Percentiles rank a stretch among this genome's conserved stretches.
Evolutionary conservation across 345 rosid genomes (phyloP).

Genomic region (Lenwebbia sp.): DNA sequence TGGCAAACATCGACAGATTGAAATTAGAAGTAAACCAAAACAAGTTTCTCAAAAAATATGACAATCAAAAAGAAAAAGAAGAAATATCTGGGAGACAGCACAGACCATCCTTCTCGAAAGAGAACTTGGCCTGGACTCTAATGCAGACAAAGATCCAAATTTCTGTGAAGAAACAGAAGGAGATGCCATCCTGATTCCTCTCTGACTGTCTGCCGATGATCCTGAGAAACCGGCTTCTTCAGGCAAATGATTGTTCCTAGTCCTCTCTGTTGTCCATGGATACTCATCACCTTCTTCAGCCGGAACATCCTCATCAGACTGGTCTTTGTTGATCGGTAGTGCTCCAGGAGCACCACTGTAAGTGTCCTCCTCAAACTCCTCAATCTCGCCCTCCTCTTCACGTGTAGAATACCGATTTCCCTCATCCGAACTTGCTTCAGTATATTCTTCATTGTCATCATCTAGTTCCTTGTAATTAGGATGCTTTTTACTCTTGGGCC

Average conservation of each 20-base stretch:
- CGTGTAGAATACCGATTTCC: slow-evolving; percentile 59
- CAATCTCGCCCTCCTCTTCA: slow-evolving; percentile 89
- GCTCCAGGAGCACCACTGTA: slow-evolving; percentile 50
- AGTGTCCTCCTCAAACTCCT: slow-evolving; percentile 81
- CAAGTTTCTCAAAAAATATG: neutral
- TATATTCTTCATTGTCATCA: slow-evolving; percentile 76
- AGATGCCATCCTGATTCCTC: slow-evolving; percentile 55
- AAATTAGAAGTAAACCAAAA: slow-evolving; percentile 7
- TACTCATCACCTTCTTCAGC: slow-evolving; percentile 43
- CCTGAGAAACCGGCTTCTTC: slow-evolving; percentile 84
- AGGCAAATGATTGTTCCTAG: slow-evolving; percentile 31
- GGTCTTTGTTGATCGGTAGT: slow-evolving; percentile 45
- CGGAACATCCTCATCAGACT: slow-evolving; percentile 72
- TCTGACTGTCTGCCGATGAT: slow-evolving; percentile 75
- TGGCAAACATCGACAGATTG: slow-evolving; percentile 25
- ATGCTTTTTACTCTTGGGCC: slow-evolving; percentile 73
- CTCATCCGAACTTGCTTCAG: slow-evolving; percentile 90
- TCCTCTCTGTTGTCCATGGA: slow-evolving; percentile 37
- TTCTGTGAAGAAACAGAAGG: slow-evolving; percentile 79
- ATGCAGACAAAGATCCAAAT: slow-evolving; percentile 92
- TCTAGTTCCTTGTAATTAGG: slow-evolving; percentile 94
- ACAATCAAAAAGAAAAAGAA: neutral
- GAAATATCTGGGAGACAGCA: slow-evolving; percentile 1
- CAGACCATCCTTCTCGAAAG: slow-evolving; percentile 71
- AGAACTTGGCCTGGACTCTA: slow-evolving; percentile 89